Evolutionary conservation across 768 basidiomycete genomes (phyloP), one percentile per base, ranked within the genome.

Genomic region (Butyriboletus loyo): DNA sequence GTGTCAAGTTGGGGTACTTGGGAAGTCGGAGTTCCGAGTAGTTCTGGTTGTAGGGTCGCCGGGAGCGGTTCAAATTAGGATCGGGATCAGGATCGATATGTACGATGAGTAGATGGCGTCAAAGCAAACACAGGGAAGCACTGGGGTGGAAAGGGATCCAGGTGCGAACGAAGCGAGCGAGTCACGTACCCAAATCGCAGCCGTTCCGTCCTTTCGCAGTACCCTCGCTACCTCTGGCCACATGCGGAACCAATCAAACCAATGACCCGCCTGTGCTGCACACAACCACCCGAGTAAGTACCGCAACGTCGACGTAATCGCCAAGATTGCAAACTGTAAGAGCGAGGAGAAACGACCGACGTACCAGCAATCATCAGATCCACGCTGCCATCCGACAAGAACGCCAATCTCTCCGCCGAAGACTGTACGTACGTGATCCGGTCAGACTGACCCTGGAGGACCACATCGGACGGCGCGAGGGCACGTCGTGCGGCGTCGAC

Each of bases 11-110:
- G 0, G 87, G 88, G 60, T 81, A 82, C 34, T 73, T 59, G 3
- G 84, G 72, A 7, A 92, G 72, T n/a, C 84, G 78, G 59, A 89
- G 81, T 66, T 92, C 89, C 7, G 86, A 85, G 64, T 92, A 84
- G 31, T 73, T 69, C 82, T 83, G 8, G n/a, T 3, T 13, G 31
- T n/a, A 15, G 24, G 7, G 22, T 11, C 40, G 7, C 13, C 38
- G 13, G 15, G 21, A 13, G 37, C 6, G 37, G 7, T 30, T 14
- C 27, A 4, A 41, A n/a, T 28, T n/a, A 21, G 34, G 25, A 35
- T n/a, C 15, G 17, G 35, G 35, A 35, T n/a, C 4, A 35, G 22
- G 8, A 32, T 30, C 15, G 5, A 22, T 44, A 44, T 14, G 8
- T 44, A 44, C 19, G 8, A 28, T 5, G 28, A 28, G 27, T 3